Base-by-base conservation (phyloP, 345 rosid genomes). In the Conringia planisiliqua region DNA sequence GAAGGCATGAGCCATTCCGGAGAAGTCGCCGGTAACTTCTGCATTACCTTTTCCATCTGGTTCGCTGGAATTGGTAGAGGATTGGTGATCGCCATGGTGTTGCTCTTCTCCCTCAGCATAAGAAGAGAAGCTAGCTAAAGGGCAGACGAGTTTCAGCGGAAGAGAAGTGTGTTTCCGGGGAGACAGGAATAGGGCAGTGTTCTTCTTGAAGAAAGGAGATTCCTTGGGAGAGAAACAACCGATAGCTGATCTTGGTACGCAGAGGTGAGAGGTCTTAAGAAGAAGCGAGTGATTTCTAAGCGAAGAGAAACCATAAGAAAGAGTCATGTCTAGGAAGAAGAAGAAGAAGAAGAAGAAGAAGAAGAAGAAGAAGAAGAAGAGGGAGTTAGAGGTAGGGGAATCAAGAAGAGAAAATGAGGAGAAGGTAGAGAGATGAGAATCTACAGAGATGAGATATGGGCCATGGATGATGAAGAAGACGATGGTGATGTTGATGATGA, bases 1-100 rank as follows among this genome's bases (percentile, higher is more conserved):
- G 70, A 95, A 95, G 39, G 97, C 97, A 75, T 85, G 75, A 46
- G 92, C 90, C 96, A 92, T 88, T 70, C 91, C 99, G 52, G 85
- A 83, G 46, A 77, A 74, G n/a, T 83, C 81, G 2, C 78, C 72
- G 11, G 75, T 66, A 2, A 64, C 65, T 44, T 84, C 77, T 18
- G 54, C 82, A 38, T 66, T 42, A 30, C 27, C 75, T 30, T 80
- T 74, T 22, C 76, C 83, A 40, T 79, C 71, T 46, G 78, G 26
- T 65, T 11, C 66, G 20, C 0, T 42, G 0, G 79, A 62, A 43
- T 10, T 6, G 18, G 63, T 22, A 14, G 77, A 63, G 51, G 76
- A 51, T 40, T 63, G 71, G 4, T 64, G 66, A 56, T 84, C 90
- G 1, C 67, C 62, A 36, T 79, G 70, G 40, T 78, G 76, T 30